Percentiles rank a stretch among this genome's conserved stretches.
Evolutionary conservation across 2,329 filamentous ascomycete genomes (phyloP).

Genomic region (Apiospora rasikravindrae): DNA sequence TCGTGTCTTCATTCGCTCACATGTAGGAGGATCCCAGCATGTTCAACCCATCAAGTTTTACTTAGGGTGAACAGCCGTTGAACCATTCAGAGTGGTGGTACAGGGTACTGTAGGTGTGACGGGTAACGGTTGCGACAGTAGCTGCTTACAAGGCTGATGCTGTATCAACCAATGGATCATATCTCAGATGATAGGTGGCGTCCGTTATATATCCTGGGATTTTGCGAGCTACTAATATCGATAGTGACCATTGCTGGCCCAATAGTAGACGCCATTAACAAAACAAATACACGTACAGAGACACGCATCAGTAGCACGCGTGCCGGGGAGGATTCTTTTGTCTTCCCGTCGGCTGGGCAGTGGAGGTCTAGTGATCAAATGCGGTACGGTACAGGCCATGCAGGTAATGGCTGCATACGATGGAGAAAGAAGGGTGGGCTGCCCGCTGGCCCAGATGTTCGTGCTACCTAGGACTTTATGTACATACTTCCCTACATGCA

Average conservation of each 20-base stretch:
- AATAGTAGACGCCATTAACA: background rate
- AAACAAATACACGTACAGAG: background rate
- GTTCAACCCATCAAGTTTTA: background rate
- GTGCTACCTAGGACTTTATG: background rate
- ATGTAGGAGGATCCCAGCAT: background rate
- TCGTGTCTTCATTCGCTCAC: background rate
- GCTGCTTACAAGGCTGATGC: background rate
- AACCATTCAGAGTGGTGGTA: conserved; percentile 2
- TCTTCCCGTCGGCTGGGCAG: background rate
- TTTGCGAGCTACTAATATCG: background rate
- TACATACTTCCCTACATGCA: too few relatives aligned
- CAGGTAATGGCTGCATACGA: background rate
- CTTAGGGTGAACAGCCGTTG: conserved; percentile 8
- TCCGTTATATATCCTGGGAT: background rate
- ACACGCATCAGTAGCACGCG: too few relatives aligned
- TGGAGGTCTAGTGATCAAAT: background rate
- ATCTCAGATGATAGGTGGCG: conserved; percentile 9
- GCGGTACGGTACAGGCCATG: background rate
- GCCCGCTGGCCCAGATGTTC: background rate
- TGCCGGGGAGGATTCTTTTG: background rate
- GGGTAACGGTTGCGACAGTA: background rate
- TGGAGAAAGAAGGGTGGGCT: background rate
- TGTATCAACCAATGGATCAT: background rate
- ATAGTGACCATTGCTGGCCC: background rate
- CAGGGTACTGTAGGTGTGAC: background rate